Conservation (phyloP, 179 eudicot species). For the Drosera spatulata region DNA sequence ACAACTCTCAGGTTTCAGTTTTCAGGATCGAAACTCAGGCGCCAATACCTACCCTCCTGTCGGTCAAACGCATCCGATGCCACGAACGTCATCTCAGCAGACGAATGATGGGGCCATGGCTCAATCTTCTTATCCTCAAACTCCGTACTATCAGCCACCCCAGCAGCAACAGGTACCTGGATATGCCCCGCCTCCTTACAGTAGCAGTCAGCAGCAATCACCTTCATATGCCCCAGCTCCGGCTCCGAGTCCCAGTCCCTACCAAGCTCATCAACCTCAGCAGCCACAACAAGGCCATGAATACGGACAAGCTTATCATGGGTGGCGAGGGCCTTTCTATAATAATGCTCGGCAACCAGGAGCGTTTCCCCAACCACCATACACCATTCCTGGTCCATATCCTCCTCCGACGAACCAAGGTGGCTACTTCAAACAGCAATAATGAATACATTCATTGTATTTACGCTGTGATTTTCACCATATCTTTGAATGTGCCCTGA, state of each 20-base stretch:
- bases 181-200: slow-evolving; percentile 29
- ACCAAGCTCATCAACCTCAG: slow-evolving; percentile 51
- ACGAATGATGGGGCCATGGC: slow-evolving; percentile 29
- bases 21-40: slow-evolving; percentile 56
- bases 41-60: slow-evolving; percentile 52
- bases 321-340: slow-evolving; percentile 90
- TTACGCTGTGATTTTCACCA: background rate
- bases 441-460: background rate
- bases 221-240: slow-evolving; percentile 41
- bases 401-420: slow-evolving; percentile 77
- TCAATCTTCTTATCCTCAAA: slow-evolving; percentile 39
- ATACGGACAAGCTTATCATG: slow-evolving; percentile 92
- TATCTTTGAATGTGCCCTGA: background rate
- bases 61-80: slow-evolving; percentile 49
- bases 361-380: slow-evolving; percentile 78
- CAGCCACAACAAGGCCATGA: slow-evolving; percentile 48
- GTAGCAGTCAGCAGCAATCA: slow-evolving; percentile 38
- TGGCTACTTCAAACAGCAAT: slow-evolving; percentile 72
- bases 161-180: slow-evolving; percentile 45
- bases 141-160: slow-evolving; percentile 42
- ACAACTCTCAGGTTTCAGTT: slow-evolving; percentile 75
- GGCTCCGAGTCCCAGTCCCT: slow-evolving; percentile 18
- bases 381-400: slow-evolving; percentile 47
- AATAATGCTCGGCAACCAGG: slow-evolving; percentile 63
- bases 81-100: slow-evolving; percentile 47